Evolutionary conservation across 2,329 filamentous ascomycete genomes (phyloP), one percentile per base, ranked within the genome.

Genomic region (Berkeleyomyces basicola): DNA sequence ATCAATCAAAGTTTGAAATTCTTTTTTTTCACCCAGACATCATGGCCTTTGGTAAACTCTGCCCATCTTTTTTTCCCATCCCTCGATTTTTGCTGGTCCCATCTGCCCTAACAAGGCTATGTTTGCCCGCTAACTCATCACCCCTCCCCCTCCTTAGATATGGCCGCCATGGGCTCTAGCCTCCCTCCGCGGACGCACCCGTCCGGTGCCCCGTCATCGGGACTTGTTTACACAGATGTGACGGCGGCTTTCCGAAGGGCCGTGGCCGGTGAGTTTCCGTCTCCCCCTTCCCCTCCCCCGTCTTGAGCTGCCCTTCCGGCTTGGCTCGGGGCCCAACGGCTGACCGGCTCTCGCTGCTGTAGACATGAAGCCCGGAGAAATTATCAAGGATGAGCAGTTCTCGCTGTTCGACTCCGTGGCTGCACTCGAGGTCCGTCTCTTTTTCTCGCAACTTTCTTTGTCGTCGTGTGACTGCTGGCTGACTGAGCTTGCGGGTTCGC

Each of bases 331-430:
- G 23, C 2, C 23, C 23, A 23, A 23, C 42, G 9, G n/a, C 43
- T 55, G 51, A 47, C 58, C 58, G n/a, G 11, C 58, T 23, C 31
- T n/a, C 40, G 39, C 58, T 39, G 40, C 58, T 55, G 36, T 44
- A 65, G 63, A 65, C 40, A 61, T 65, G 63, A 60, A 59, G 47
- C 60, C 60, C 4, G 93, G 93, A 40, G 84, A 95, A 68, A 80
- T 99, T 2, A 80, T 97, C 66, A 96, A 96, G 75, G 91, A 97
- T 89, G 88, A 87, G 53, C 84, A 83, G 71, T 97, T 99, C 70
- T 95, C 90, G 1, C 79, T 99, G 3, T 96, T 96, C 68, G 93
- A 97, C 75, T 87, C 91, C 58, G 93, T 99, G 68, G 88, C 89
- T 66, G 88, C 88, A 68, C 79, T 93, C 31, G 88, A 93, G 81